Base-by-base conservation (phyloP, 139 green algal species). In the Chlamydomonas incerta region DNA sequence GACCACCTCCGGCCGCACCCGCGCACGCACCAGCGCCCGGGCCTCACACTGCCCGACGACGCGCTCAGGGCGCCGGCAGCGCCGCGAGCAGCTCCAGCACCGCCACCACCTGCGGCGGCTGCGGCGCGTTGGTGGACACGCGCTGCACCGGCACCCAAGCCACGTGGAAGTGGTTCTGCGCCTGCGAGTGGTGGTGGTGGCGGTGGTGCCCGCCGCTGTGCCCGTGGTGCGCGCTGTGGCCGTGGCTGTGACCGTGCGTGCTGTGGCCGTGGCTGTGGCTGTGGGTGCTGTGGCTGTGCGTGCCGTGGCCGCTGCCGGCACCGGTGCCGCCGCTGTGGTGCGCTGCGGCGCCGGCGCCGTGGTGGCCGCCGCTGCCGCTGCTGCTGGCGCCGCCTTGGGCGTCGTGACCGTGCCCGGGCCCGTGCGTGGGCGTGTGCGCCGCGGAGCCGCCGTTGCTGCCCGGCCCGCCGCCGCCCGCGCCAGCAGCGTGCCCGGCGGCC, bases 21-120 rank as follows among this genome's bases (percentile, higher is more conserved):
- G n/a, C n/a, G n/a, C n/a, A n/a, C n/a, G n/a, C n/a, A n/a, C n/a
- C n/a, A n/a, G n/a, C n/a, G n/a, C n/a, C n/a, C n/a, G n/a, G n/a
- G n/a, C n/a, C n/a, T n/a, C n/a, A n/a, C n/a, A n/a, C n/a, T n/a
- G n/a, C n/a, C n/a, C n/a, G n/a, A n/a, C n/a, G n/a, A n/a, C n/a
- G n/a, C n/a, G 37, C 23, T 72, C 34, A 83, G 10, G 60, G 37
- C 31, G 65, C n/a, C 35, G 70, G 55, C 69, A 87, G 41, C 73
- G 77, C 63, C 4, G 74, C 83, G 52, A 88, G 74, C 74, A 88
- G 60, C 67, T 88, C 83, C 50, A 88, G 66, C 52, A 88, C 66
- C 29, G 74, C 83, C 17, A 80, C 74, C 50, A 52, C 73, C 46
- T 41, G 31, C 6, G 52, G 35, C 15, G 65, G 65, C 47, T 65